These are phyloP conservation scores for Plasmodium chabaudi DNA, from an alignment of 169 alveolate species.

Conservation along the genomic window DNA sequence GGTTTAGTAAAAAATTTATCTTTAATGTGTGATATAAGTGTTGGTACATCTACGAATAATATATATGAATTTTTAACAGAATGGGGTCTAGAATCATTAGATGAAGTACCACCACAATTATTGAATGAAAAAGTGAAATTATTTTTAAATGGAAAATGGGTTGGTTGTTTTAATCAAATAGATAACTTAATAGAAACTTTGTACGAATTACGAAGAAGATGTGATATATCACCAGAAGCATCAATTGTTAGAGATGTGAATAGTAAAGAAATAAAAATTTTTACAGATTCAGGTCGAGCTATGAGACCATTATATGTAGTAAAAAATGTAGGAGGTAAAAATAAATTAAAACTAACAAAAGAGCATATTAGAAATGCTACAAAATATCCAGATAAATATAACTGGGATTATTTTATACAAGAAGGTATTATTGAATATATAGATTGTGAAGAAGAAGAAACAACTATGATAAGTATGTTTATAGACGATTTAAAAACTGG, in stretches of 20 bases:
- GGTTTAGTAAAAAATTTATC: constrained; percentile 99
- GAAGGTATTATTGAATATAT: constrained; percentile 97
- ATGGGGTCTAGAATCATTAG: constrained; percentile 92
- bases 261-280: constrained; percentile 94
- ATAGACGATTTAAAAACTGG: constrained; percentile 92
- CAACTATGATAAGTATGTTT: constrained; percentile 99
- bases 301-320: constrained; percentile 98
- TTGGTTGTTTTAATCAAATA: constrained; percentile 95
- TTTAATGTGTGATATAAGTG: constrained; percentile 97
- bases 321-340: constrained; percentile 86
- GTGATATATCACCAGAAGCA: constrained; percentile 95
- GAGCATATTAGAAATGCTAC: constrained; percentile 83
- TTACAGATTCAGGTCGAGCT: constrained; percentile 99
- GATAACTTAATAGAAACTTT: constrained; percentile 92
- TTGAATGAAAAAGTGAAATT: constrained; percentile 95
- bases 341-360: constrained; percentile 88
- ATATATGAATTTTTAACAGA: constrained; percentile 91
- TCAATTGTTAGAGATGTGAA: constrained; percentile 96
- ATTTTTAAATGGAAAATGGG: constrained; percentile 97
- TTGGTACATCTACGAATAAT: constrained; percentile 92
- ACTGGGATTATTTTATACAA: constrained; percentile 92
- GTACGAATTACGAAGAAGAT: constrained; percentile 92
- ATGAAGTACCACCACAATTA: constrained; percentile 90
- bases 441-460: constrained; percentile 99
- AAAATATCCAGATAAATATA: constrained; percentile 56